Base-by-base conservation (phyloP, 2,329 filamentous ascomycete genomes). In the Trichoderma afroharzianum region DNA sequence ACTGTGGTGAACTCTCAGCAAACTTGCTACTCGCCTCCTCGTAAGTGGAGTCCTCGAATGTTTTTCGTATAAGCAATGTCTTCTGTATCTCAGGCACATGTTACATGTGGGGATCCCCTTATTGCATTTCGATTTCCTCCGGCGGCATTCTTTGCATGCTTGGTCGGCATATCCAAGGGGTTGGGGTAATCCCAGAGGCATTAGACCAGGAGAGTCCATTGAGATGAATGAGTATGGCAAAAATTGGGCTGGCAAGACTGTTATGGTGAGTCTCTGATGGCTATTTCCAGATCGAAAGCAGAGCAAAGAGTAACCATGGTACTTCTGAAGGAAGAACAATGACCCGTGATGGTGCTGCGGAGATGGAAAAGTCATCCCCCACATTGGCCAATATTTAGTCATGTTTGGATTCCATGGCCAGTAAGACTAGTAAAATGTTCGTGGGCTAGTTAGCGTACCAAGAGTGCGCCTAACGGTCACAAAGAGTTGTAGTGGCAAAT, bases 41-140 rank as follows among this genome's bases (percentile, higher is more conserved):
- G 84, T 86, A 72, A 86, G 77, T 6, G 84, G 84, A 14, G 84
- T 86, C 58, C 82, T 80, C n/a, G 80, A 79, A 64, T 85, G 81
- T 73, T 82, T 84, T 74, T 86, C 84, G 70, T 86, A 86, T 7
- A 85, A 77, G 72, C 85, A 86, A 72, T 84, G 81, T 15, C 84
- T 77, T 55, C 81, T 79, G 74, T 84, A 83, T 70, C 81, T 82
- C 62, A 80, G 75, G 74, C 84, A 86, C 18, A 81, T 75, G 50
- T 79, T 77, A 72, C 82, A 83, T 4, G 77, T 81, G 12, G 82
- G 82, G 33, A 83, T 76, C 4, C 76, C 76, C 50, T 78, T 76
- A 70, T 83, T 79, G 73, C 82, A 83, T 58, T 81, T 78, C 14
- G 82, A 80, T 74, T 83, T 83, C 43, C 82, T 74, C 32, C 82